Base-by-base conservation (phyloP, 768 basidiomycete genomes). In the Mycena epipterygia region DNA sequence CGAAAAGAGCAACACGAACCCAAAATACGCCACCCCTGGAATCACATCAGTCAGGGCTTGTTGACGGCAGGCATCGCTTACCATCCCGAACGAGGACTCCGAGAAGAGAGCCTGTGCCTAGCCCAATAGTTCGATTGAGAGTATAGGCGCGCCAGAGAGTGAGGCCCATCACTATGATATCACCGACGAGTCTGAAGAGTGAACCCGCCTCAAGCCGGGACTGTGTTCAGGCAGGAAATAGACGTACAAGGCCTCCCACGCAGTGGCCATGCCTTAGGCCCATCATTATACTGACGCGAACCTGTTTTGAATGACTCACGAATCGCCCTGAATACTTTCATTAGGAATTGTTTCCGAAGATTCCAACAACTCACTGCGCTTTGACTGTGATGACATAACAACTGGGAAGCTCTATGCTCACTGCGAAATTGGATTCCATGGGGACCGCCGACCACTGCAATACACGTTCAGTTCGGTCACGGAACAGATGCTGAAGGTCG, bases 131-230 rank as follows among this genome's bases (percentile, higher is more conserved):
- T 37, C 37, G 23, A 23, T 57, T 57, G 56, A 27, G 27, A 6
- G 56, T 39, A 21, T 42, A 57, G 35, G 56, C 56, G 25, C 56
- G 56, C 23, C 39, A 29, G 23, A 57, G 35, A 37, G 56, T 57
- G n/a, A 57, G 27, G 35, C 37, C 35, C 23, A 57, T 27, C 0
- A 57, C 27, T n/a, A 57, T 23, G 56, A 57, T 57, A 42, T 57
- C 56, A 41, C 56, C n/a, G 37, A 57, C 56, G 56, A 57, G 56
- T 41, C 56, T 57, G 56, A n/a, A n/a, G n/a, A n/a, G n/a, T n/a
- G n/a, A n/a, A 25, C 37, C 13, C 27, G 56, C 35, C 23, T 41
- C 39, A 57, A 41, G 35, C 23, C 13, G 56, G 56, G n/a, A 41
- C 27, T 41, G 56, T 53, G 52, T 33, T 53, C n/a, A 39, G 35